A percentile compares a stretch with the other conserved stretches of the same genome.
phyloP scores from a whole-genome alignment of 1,284 basidiomycete genomes.

The Trichosporon ovoides region DNA sequence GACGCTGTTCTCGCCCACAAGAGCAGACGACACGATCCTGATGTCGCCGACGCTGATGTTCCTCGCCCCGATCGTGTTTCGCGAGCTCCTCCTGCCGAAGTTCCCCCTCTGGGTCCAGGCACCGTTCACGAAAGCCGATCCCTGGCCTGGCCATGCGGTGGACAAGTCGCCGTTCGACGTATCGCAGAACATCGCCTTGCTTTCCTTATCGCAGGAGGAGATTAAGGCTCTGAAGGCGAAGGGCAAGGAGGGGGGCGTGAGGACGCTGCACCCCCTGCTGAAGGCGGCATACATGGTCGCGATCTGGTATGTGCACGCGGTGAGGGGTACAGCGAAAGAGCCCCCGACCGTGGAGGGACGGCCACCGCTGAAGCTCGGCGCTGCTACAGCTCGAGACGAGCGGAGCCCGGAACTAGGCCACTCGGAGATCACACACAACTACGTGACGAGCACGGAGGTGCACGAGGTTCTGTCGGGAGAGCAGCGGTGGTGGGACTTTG shows the following conservation, averaged over 20 bases:
- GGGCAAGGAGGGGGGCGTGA: conserved; percentile 22
- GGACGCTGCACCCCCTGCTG: conserved; percentile 36
- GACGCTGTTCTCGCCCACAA: conserved; percentile 3
- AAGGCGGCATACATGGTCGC: conserved; percentile 27
- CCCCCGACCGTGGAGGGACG: neutral
- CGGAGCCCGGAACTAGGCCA: conserved; percentile 26
- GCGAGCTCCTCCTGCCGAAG: conserved; percentile 32
- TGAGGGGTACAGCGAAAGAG: neutral
- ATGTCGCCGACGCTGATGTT: conserved; percentile 20
- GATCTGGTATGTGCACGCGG: conserved; percentile 24
- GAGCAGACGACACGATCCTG: conserved; percentile 28
- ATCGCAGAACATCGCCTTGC: conserved; percentile 15
- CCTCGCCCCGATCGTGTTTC: conserved; percentile 29
- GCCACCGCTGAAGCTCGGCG: conserved; percentile 5
- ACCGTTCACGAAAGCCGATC: conserved; percentile 15
- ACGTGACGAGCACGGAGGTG: conserved; percentile 23
- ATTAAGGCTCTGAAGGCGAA: conserved; percentile 21
- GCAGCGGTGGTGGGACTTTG: conserved; percentile 28
- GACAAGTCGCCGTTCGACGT: conserved; percentile 8
- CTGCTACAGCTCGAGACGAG: conserved; percentile 23
- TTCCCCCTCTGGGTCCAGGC: conserved; percentile 31
- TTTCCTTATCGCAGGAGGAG: conserved; percentile 11
- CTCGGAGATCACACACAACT: conserved; percentile 30
- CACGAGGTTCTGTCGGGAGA: conserved; percentile 7
- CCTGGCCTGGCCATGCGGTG: conserved; percentile 28